phyloP scores from a whole-genome alignment of 208 protist genomes.

The Acanthamoeba sp. region DNA sequence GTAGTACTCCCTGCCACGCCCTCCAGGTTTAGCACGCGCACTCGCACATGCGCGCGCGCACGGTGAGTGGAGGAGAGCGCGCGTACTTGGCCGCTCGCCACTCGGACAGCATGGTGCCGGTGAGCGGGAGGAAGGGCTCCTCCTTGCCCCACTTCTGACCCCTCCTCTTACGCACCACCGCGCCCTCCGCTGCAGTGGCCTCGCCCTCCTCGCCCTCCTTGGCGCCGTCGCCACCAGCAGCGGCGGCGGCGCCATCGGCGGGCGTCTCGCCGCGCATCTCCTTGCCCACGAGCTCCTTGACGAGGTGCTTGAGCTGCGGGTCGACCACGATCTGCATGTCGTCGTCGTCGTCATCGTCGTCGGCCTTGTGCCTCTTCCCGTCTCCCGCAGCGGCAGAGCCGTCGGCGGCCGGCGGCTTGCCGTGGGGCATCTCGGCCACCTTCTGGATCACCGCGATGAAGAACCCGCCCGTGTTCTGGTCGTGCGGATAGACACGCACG shows the following conservation, averaged over 20 bases:
- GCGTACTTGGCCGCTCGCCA: constrained; percentile 40
- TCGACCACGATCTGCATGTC: constrained; percentile 14
- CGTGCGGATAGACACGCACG: constrained; percentile 95
- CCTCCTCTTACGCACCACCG: background rate
- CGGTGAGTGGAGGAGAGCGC: background rate
- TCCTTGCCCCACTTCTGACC: constrained; percentile 15
- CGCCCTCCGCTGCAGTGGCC: too few species aligned
- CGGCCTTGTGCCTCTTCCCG: background rate
- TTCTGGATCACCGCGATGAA: constrained; percentile 96
- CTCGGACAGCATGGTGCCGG: background rate
- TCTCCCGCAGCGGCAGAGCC: background rate
- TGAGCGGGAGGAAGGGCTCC: constrained; percentile 59
- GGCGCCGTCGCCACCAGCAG: background rate
- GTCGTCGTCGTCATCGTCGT: background rate
- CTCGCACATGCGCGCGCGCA: background rate
- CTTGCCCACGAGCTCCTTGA: constrained; percentile 52
- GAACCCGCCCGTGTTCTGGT: constrained; percentile 97
- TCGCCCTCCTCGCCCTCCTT: background rate
- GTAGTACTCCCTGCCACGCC: constrained; percentile 33
- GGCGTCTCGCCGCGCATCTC: background rate
- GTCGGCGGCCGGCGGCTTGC: background rate
- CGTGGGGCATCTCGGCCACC: constrained; percentile 52
- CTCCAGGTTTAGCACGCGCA: background rate
- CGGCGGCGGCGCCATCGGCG: background rate
- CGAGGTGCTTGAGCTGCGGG: constrained; percentile 30